Percentiles rank a stretch among this genome's conserved stretches.
These are phyloP conservation scores for Tricladium varicosporioides DNA, from an alignment of 2,329 filamentous ascomycete species.

Conservation along the genomic window DNA sequence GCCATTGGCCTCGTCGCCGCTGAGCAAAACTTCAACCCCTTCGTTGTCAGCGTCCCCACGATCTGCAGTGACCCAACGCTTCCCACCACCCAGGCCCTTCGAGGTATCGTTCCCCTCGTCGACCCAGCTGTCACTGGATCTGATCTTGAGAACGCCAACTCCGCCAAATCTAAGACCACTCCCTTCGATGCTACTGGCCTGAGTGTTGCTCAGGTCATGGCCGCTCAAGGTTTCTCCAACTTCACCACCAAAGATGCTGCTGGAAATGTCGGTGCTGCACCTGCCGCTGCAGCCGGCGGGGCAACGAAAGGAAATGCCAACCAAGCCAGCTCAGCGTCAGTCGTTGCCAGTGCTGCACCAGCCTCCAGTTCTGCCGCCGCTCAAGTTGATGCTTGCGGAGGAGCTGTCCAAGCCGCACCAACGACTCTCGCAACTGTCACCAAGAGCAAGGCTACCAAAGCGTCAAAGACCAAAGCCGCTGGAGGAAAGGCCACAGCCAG, in stretches of 20 bases:
- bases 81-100: conserved; percentile 57
- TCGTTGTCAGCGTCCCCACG: conserved; percentile 54
- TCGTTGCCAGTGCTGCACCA: not conserved
- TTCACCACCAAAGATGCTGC: conserved; percentile 47
- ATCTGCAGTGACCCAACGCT: conserved; percentile 64
- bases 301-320: not conserved
- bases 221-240: conserved; percentile 60
- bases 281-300: not conserved
- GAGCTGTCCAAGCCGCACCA: not conserved
- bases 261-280: conserved; percentile 16
- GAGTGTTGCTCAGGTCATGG: conserved; percentile 63
- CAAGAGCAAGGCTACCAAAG: not conserved
- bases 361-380: not conserved
- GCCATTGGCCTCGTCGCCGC: conserved; percentile 63
- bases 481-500: conserved; percentile 2
- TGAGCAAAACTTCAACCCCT: conserved; percentile 74
- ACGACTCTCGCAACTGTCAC: conserved; percentile 23
- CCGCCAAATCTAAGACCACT: conserved; percentile 47
- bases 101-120: conserved; percentile 65
- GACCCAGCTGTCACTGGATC: conserved; percentile 61
- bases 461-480: not conserved
- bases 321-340: not conserved
- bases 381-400: not conserved
- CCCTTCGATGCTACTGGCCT: conserved; percentile 59
- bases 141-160: conserved; percentile 59